These are phyloP conservation scores for Mycena galericulata DNA, from an alignment of 768 basidiomycete genomes.

Conservation along the genomic window DNA sequence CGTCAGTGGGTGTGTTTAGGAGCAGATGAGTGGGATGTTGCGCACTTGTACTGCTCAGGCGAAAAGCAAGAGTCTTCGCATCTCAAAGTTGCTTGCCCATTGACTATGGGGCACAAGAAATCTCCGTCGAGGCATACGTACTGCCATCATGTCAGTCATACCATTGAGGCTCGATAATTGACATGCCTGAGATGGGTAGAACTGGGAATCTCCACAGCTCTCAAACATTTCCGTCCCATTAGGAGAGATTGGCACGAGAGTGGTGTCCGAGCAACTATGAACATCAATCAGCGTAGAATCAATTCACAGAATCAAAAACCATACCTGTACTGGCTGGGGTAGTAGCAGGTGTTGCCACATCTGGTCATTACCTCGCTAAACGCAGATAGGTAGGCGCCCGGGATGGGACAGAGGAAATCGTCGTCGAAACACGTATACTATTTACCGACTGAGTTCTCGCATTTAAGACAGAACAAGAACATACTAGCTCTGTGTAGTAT, in stretches of 20 bases:
- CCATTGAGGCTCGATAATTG: not conserved
- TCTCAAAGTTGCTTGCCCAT: slow-evolving; percentile 4
- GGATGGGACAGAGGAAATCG: not conserved
- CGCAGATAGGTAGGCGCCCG: not conserved
- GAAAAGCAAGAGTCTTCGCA: slow-evolving; percentile 19
- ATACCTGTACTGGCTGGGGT: too few species aligned
- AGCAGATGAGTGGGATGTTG: not conserved
- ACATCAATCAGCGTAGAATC: too few species aligned
- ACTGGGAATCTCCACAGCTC: slow-evolving; percentile 19
- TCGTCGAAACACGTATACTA: slow-evolving; percentile 13
- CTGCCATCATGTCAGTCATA: not conserved
- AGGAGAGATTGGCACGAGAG: slow-evolving; percentile 17
- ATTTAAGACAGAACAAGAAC: not conserved
- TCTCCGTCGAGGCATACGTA: slow-evolving; percentile 26
- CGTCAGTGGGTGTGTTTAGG: not conserved
- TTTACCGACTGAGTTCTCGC: not conserved
- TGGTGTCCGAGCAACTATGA: not conserved
- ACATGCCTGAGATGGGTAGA: slow-evolving; percentile 19
- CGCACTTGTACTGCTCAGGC: slow-evolving; percentile 15
- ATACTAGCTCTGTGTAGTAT: slow-evolving; percentile 25
- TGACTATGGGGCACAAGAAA: slow-evolving; percentile 22
- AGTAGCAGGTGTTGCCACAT: too few species aligned
- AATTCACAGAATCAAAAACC: too few species aligned
- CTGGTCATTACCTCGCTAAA: too few species aligned
- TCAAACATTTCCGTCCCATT: not conserved